A percentile compares a stretch with the other conserved stretches of the same genome.
Evolutionary conservation across 331 rosid genomes (phyloP).

Genomic region (Acacia pycnantha): DNA sequence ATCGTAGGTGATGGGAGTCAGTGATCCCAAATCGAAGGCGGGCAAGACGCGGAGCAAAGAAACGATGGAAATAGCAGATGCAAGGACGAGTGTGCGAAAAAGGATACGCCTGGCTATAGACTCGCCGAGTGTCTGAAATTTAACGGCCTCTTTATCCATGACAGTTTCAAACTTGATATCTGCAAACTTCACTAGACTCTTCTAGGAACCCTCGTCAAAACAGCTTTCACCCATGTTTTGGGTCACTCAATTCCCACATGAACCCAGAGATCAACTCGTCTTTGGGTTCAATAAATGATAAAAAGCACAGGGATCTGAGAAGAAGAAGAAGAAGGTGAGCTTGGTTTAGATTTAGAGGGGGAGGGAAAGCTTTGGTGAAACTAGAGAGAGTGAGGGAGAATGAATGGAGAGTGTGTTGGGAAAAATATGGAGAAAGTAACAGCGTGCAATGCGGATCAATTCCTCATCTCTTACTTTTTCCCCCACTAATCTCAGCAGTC

Average conservation of each 20-base stretch:
- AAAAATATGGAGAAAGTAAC: neutral
- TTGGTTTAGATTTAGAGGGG: neutral
- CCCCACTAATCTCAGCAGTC: neutral
- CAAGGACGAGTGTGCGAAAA: slow-evolving; percentile 53
- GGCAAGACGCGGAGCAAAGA: slow-evolving; percentile 51
- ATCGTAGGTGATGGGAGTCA: slow-evolving; percentile 35
- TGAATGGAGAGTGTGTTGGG: neutral
- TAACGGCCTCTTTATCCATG: slow-evolving; percentile 50
- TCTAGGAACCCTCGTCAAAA: too few species aligned
- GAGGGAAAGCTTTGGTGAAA: neutral
- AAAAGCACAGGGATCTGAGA: slow-evolving; percentile 10
- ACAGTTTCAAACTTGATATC: neutral
- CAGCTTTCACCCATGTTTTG: slow-evolving; percentile 26
- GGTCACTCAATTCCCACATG: slow-evolving; percentile 31
- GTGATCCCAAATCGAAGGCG: slow-evolving; percentile 35
- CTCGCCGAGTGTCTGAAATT: slow-evolving; percentile 55
- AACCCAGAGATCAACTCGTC: neutral
- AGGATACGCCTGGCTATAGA: slow-evolving; percentile 57
- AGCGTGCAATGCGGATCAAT: neutral
- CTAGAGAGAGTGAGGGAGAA: neutral
- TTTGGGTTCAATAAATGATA: neutral
- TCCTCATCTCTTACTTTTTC: neutral
- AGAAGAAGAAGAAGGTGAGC: neutral
- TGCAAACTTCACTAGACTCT: too few species aligned
- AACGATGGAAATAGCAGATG: slow-evolving; percentile 55